Conservation (phyloP, 257 asterid genomes). For the Prunella vulgaris region DNA sequence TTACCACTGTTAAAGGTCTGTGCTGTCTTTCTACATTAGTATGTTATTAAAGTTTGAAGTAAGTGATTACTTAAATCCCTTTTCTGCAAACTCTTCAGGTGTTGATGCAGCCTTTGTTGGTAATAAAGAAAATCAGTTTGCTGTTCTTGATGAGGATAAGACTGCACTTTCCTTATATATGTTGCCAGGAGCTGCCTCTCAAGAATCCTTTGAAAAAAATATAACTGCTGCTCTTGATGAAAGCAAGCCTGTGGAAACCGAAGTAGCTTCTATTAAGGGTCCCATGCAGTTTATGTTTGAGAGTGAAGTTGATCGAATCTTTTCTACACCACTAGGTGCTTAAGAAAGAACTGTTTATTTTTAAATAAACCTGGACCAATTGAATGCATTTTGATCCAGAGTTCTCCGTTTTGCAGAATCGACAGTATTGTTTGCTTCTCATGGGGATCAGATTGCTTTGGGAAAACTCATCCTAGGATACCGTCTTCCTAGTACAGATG, state of each 20-base stretch:
- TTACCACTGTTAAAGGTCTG: conserved; percentile 74
- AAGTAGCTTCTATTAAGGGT: conserved; percentile 68
- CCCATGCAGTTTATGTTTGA: conserved; percentile 90
- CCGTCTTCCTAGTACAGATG: conserved; percentile 78
- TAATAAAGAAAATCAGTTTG: conserved; percentile 79
- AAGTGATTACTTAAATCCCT: conserved; percentile 18
- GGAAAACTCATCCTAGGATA: conserved; percentile 82
- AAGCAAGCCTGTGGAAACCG: conserved; percentile 50
- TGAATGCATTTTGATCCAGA: conserved; percentile 30
- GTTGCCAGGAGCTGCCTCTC: conserved; percentile 71
- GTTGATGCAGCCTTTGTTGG: conserved; percentile 91
- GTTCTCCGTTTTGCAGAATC: conserved; percentile 61
- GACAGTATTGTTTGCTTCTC: conserved; percentile 80
- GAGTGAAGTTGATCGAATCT: conserved; percentile 87
- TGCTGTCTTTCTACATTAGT: conserved; percentile 20
- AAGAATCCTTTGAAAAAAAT: conserved; percentile 55
- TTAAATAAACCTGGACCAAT: conserved; percentile 15
- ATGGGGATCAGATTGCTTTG: conserved; percentile 92
- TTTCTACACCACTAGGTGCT: conserved; percentile 93
- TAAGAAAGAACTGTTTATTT: conserved; percentile 23
- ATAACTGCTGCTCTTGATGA: conserved; percentile 37
- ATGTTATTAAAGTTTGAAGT: conserved; percentile 10
- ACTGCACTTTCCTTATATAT: conserved; percentile 75
- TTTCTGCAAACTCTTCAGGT: conserved; percentile 51
- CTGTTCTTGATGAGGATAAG: conserved; percentile 90